phyloP scores from a whole-genome alignment of 495 filamentous ascomycete species.

The Astrothelium subdiscretum region DNA sequence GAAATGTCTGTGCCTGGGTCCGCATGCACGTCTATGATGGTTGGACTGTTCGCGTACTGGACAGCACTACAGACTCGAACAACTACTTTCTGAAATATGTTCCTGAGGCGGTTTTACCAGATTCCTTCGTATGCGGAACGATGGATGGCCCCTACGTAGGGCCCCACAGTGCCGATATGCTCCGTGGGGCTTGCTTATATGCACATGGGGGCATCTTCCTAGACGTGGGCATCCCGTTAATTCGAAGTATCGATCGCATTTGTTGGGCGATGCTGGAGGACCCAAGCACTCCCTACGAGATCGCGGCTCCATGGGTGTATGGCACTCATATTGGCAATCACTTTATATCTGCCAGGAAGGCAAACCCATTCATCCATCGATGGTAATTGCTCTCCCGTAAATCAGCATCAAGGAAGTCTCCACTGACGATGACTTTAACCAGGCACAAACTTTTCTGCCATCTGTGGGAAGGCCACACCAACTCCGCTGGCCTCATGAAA shows the following conservation, averaged over 20 bases:
- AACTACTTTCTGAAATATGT: conserved; percentile 23
- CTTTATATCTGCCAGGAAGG: conserved; percentile 20
- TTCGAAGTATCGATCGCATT: conserved; percentile 32
- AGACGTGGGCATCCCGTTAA: conserved; percentile 29
- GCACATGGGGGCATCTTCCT: conserved; percentile 32
- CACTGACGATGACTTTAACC: background rate
- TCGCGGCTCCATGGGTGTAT: conserved; percentile 25
- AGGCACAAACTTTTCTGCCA: conserved; percentile 9
- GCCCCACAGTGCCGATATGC: conserved; percentile 27
- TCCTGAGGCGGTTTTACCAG: conserved; percentile 22
- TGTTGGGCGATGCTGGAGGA: conserved; percentile 34
- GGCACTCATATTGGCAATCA: conserved; percentile 28
- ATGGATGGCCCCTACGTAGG: conserved; percentile 29
- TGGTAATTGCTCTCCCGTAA: conserved; percentile 3
- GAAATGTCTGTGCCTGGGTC: conserved; percentile 23
- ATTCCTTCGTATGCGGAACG: conserved; percentile 24
- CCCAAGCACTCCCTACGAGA: conserved; percentile 25
- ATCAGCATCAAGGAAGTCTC: background rate
- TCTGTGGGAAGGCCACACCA: conserved; percentile 7
- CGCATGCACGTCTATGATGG: conserved; percentile 9
- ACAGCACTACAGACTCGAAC: conserved; percentile 10
- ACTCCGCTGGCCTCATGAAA: background rate
- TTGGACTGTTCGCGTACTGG: conserved; percentile 20
- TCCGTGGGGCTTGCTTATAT: conserved; percentile 28
- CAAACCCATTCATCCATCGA: conserved; percentile 2